These are phyloP conservation scores for Punica granatum DNA, from an alignment of 345 rosid genomes.

Conservation along the genomic window DNA sequence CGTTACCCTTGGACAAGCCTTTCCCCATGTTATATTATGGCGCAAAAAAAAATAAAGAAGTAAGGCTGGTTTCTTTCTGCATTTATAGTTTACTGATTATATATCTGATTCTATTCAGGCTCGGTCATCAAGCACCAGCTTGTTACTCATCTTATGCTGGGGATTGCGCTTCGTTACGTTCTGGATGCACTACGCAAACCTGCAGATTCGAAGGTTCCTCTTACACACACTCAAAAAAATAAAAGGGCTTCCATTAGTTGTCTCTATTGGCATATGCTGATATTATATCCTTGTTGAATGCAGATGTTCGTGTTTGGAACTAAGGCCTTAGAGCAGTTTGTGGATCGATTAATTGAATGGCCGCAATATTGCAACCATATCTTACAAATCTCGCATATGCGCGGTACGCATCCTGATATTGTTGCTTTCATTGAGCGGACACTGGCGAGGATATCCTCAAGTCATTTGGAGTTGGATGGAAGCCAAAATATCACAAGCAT, in stretches of 20 bases:
- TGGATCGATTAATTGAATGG: conserved; percentile 92
- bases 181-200: conserved; percentile 94
- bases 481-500: conserved; percentile 27
- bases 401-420: conserved; percentile 72
- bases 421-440: conserved; percentile 81
- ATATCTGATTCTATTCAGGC: conserved; percentile 27
- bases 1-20: neutral
- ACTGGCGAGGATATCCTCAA: conserved; percentile 76
- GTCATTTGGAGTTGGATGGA: conserved; percentile 68
- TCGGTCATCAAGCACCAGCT: conserved; percentile 96
- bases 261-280: conserved; percentile 5
- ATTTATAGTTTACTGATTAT: neutral
- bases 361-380: conserved; percentile 99
- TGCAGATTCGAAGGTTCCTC: conserved; percentile 90
- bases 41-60: too few species aligned
- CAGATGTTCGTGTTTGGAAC: conserved; percentile 99
- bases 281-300: conserved; percentile 14
- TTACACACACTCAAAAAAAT: conserved; percentile 10
- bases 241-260: neutral
- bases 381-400: conserved; percentile 93
- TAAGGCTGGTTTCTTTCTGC: neutral
- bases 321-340: conserved; percentile 91
- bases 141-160: conserved; percentile 81
- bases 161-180: conserved; percentile 90
- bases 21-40: neutral